These are phyloP conservation scores for Phytophthora constricta DNA, from an alignment of 352 stramenopile genomes.

Conservation along the genomic window DNA sequence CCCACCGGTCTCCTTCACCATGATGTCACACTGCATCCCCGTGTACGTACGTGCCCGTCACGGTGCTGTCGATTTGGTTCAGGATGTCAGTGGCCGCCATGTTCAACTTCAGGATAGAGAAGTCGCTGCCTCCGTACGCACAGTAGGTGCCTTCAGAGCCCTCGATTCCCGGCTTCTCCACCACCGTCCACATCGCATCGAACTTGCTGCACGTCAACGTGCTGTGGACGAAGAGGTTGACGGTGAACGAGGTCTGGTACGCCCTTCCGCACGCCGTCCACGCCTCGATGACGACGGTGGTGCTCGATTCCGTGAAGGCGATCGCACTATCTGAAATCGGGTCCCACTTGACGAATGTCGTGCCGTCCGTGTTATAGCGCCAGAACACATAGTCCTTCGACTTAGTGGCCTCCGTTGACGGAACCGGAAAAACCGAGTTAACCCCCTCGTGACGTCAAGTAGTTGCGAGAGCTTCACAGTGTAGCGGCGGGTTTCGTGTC, in stretches of 20 bases:
- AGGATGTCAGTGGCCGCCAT: slow-evolving; percentile 10
- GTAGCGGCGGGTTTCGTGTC: slow-evolving; percentile 20
- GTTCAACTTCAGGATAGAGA: slow-evolving; percentile 19
- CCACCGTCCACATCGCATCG: slow-evolving; percentile 18
- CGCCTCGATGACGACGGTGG: slow-evolving; percentile 51
- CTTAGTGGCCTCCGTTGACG: neutral
- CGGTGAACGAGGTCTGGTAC: slow-evolving; percentile 27
- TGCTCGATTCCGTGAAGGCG: slow-evolving; percentile 39
- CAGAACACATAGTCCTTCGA: slow-evolving; percentile 45
- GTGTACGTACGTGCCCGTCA: slow-evolving; percentile 15
- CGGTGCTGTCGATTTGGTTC: neutral
- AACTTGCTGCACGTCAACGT: slow-evolving; percentile 23
- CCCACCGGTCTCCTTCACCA: slow-evolving; percentile 20
- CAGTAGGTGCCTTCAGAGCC: slow-evolving; percentile 13
- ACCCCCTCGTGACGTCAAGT: slow-evolving; percentile 8
- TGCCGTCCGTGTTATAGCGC: slow-evolving; percentile 48
- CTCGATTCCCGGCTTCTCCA: slow-evolving; percentile 17
- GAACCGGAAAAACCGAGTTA: slow-evolving; percentile 1
- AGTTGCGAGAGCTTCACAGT: slow-evolving; percentile 19
- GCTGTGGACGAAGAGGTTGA: slow-evolving; percentile 48
- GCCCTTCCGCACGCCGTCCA: slow-evolving; percentile 64
- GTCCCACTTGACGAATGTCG: slow-evolving; percentile 13
- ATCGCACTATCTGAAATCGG: slow-evolving; percentile 13
- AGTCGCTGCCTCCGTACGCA: slow-evolving; percentile 32
- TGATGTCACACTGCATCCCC: slow-evolving; percentile 15